Evolutionary conservation across 441 rosid genomes (phyloP).

Genomic region (Erodium trifolium): DNA sequence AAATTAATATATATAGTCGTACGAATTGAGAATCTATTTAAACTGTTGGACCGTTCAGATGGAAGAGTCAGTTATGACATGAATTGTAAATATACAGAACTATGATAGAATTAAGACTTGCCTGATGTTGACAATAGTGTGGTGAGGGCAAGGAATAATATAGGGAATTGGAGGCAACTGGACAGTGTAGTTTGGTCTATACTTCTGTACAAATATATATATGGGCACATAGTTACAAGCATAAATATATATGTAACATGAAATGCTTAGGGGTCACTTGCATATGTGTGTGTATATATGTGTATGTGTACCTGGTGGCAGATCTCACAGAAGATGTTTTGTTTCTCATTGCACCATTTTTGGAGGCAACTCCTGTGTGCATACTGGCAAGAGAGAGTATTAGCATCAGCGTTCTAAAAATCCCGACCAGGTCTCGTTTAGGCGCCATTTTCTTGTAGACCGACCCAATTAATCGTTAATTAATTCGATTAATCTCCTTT

Average conservation of each 20-base stretch:
- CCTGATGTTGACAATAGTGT: background rate
- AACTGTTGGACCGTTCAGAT: no score
- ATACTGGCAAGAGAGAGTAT: conserved; percentile 2
- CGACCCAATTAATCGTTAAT: no score
- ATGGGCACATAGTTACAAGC: background rate
- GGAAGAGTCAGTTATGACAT: background rate
- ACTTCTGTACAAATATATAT: conserved; percentile 3
- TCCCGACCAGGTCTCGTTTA: no score
- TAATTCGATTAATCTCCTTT: no score
- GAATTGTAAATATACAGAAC: background rate
- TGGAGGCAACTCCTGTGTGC: conserved; percentile 20
- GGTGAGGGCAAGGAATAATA: background rate
- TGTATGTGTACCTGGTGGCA: conserved; percentile 10
- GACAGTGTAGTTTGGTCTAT: conserved; percentile 6
- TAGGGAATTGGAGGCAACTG: background rate
- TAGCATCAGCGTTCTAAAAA: no score
- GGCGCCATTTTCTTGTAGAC: no score
- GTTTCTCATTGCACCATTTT: conserved; percentile 17
- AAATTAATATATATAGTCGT: background rate
- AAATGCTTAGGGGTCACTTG: no score
- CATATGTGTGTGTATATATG: background rate
- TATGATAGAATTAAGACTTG: conserved; percentile 10
- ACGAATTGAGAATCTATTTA: no score
- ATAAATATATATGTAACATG: no score
- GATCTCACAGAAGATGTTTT: conserved; percentile 16